Evolutionary conservation across 768 basidiomycete genomes (phyloP).

Genomic region (Tubosaeta sp.): DNA sequence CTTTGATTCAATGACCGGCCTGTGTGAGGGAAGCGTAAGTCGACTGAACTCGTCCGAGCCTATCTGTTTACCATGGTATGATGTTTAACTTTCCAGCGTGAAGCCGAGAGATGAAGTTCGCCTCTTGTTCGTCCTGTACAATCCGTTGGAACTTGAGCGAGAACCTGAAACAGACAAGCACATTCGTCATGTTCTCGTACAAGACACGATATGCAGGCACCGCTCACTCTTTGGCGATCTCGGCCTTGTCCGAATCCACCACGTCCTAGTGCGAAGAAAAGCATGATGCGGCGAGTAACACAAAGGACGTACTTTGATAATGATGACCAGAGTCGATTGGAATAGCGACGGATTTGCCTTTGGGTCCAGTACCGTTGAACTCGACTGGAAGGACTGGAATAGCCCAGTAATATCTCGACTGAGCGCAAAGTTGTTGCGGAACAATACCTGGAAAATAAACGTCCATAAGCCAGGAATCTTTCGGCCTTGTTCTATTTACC

Average conservation of each 20-base stretch:
- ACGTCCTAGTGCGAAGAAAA: slow-evolving; percentile 47
- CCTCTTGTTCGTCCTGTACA: slow-evolving; percentile 56
- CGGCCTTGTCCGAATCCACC: slow-evolving; percentile 54
- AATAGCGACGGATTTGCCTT: slow-evolving; percentile 54
- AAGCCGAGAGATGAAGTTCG: slow-evolving; percentile 59
- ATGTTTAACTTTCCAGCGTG: slow-evolving; percentile 54
- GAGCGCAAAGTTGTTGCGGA: slow-evolving; percentile 63
- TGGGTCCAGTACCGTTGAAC: slow-evolving; percentile 56
- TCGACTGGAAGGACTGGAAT: slow-evolving; percentile 59
- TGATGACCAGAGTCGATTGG: slow-evolving; percentile 54
- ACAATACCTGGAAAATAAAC: slow-evolving; percentile 42
- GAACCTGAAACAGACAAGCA: slow-evolving; percentile 36
- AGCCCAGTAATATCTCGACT: slow-evolving; percentile 57
- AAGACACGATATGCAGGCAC: neutral
- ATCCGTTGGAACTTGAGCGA: slow-evolving; percentile 56
- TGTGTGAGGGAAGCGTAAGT: neutral
- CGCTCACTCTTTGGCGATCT: slow-evolving; percentile 55
- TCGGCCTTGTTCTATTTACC: slow-evolving; percentile 37
- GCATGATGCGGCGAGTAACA: neutral
- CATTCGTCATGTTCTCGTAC: neutral
- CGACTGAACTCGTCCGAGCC: neutral
- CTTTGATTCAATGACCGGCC: slow-evolving; percentile 57
- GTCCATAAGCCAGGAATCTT: neutral
- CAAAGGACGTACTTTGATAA: slow-evolving; percentile 47
- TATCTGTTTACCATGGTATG: slow-evolving; percentile 45